Base-by-base conservation (phyloP, 2,329 filamentous ascomycete genomes). In the Incumbomyces lentus region DNA sequence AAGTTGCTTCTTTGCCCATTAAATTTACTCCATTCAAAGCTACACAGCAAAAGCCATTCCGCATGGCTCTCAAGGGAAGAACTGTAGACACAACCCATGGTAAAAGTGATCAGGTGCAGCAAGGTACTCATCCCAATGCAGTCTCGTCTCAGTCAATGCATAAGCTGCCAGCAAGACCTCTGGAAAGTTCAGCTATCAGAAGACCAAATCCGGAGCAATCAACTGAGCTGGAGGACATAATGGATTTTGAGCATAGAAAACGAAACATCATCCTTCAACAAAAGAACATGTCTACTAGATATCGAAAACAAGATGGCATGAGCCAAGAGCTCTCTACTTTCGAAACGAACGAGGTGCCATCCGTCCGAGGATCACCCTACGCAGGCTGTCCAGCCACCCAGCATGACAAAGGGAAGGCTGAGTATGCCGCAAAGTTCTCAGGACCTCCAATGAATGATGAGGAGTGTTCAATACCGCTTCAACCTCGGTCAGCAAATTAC, bases 191-290 rank as follows among this genome's bases (percentile, higher is more conserved):
- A 31, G 42, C 33, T 7, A 37, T 45, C 18, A 16, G 13, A 6
- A 46, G 44, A 40, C n/a, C 29, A n/a, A 34, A 17, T 5, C 11
- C 48, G 6, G 41, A 34, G 12, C 44, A 52, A 1, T 47, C 52
- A 6, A 36, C 54, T 2, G 57, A 58, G 29, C 37, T 64, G 3
- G 55, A 58, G 34, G 54, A 58, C 11, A 62, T 64, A 17, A 56
- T 68, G 39, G 63, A 67, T 30, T 67, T 66, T 48, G 65, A 68
- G 40, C 54, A 55, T 13, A 58, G 64, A 34, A 67, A 68, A 52
- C 62, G 58, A 49, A 60, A 37, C 11, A 29, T 26, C 19, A 38
- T 45, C 33, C 26, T 45, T 10, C 42, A 37, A 37, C 42, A 45
- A 8, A 17, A 32, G 4, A 18, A 31, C 14, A 44, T 26, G 6